Conservation (phyloP, 108 stramenopile genomes). For the Parietichytrium sp. region DNA sequence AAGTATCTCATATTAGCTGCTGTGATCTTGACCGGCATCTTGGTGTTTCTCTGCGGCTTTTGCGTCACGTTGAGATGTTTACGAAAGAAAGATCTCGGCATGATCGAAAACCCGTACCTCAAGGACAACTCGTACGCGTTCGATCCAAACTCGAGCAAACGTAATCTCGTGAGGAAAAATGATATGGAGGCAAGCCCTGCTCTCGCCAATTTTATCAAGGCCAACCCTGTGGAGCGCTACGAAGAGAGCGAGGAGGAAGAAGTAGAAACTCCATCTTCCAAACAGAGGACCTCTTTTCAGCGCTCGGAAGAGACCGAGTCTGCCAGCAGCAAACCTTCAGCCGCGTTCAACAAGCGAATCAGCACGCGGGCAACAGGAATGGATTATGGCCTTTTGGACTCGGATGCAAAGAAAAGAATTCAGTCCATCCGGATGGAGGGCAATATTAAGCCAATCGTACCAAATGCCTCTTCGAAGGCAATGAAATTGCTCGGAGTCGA, state of each 20-base stretch:
- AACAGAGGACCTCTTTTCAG: not conserved
- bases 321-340: not conserved
- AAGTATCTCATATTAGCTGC: too few relatives aligned
- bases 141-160: too few relatives aligned
- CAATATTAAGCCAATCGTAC: not conserved
- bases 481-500: slow-evolving; percentile 22
- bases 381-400: not conserved
- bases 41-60: too few relatives aligned
- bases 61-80: too few relatives aligned
- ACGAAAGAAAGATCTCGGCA: too few relatives aligned
- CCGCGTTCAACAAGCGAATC: not conserved
- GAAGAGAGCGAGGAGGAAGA: not conserved
- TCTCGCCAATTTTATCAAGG: slow-evolving; percentile 20
- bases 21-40: too few relatives aligned
- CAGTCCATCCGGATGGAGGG: not conserved
- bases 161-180: too few relatives aligned
- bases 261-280: not conserved
- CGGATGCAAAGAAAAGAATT: not conserved
- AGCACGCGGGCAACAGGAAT: not conserved
- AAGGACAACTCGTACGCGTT: too few relatives aligned
- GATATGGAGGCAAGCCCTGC: too few relatives aligned
- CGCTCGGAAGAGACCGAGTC: not conserved
- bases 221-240: not conserved
- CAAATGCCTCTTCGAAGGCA: not conserved
- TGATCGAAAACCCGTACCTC: too few relatives aligned